phyloP scores from a whole-genome alignment of 176 grass and related monocot genomes.

The Poa annua region DNA sequence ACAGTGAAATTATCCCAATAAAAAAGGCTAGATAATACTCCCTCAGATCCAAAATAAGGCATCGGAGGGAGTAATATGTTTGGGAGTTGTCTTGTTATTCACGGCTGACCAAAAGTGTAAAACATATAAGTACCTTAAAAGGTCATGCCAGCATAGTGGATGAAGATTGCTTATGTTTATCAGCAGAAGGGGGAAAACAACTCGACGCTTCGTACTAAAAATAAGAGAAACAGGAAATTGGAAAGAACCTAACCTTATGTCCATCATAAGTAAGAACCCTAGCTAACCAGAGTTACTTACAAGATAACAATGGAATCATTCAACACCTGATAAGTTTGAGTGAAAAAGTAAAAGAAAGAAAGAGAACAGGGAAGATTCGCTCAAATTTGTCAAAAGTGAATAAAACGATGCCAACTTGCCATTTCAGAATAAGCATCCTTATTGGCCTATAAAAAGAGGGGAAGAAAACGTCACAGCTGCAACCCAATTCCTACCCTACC shows the following conservation, averaged over 20 bases:
- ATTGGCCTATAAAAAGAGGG: slow-evolving; percentile 59
- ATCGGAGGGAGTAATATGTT: background rate
- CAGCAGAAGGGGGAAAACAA: background rate
- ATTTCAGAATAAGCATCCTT: slow-evolving; percentile 10
- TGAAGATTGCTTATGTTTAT: slow-evolving; percentile 16
- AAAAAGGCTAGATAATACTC: background rate
- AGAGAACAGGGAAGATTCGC: background rate
- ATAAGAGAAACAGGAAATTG: background rate
- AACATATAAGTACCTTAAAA: background rate
- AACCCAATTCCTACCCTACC: slow-evolving; percentile 23
- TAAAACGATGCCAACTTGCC: slow-evolving; percentile 53
- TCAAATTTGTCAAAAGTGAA: slow-evolving; percentile 22
- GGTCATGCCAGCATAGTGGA: background rate
- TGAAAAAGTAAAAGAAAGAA: slow-evolving; percentile 10
- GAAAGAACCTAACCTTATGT: background rate
- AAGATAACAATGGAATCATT: slow-evolving; percentile 21
- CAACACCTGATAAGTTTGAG: slow-evolving; percentile 41
- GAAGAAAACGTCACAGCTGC: slow-evolving; percentile 18
- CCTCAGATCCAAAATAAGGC: no score
- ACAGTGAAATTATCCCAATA: background rate
- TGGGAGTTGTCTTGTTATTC: slow-evolving; percentile 5
- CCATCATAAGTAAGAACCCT: background rate
- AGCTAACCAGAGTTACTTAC: background rate
- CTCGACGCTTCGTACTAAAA: background rate
- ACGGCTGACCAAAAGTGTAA: background rate